Percentiles rank a stretch among this genome's conserved stretches.
phyloP scores from a whole-genome alignment of 352 stramenopile genomes.

The Globisporangium parvum region DNA sequence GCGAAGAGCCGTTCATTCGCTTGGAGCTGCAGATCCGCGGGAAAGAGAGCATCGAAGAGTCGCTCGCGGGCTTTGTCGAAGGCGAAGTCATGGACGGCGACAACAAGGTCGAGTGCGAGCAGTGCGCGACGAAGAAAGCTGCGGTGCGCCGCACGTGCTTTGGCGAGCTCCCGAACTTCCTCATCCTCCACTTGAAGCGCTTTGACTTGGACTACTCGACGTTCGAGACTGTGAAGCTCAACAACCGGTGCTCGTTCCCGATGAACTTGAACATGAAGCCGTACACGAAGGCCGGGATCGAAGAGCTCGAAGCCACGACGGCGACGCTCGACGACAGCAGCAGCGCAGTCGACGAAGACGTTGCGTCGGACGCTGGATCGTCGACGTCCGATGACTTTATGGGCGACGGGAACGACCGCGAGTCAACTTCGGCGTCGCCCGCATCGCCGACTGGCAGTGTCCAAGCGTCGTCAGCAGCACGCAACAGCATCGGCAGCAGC shows the following conservation, averaged over 20 bases:
- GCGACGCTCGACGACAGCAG: constrained; percentile 29
- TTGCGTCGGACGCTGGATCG: constrained; percentile 42
- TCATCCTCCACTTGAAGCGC: constrained; percentile 98
- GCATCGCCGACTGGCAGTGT: constrained; percentile 21
- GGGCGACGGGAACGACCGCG: constrained; percentile 34
- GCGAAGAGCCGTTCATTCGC: constrained; percentile 96
- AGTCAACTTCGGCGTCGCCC: constrained; percentile 15
- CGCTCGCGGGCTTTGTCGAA: constrained; percentile 95
- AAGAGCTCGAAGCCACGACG: constrained; percentile 80
- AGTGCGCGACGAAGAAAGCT: constrained; percentile 97
- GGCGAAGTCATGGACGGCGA: constrained; percentile 99
- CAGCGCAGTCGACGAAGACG: constrained; percentile 37
- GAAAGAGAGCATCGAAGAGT: constrained; percentile 98
- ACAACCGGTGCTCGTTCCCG: constrained; percentile 97
- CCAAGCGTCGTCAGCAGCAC: constrained; percentile 14
- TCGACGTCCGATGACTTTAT: constrained; percentile 60
- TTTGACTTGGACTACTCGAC: constrained; percentile 99
- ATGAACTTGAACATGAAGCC: constrained; percentile 97
- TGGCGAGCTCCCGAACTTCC: constrained; percentile 92
- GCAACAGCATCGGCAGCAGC: neutral
- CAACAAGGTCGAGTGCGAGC: constrained; percentile 98
- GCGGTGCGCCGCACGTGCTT: constrained; percentile 95
- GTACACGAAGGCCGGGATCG: constrained; percentile 96
- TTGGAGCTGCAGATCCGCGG: constrained; percentile 97
- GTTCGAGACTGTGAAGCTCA: constrained; percentile 99